Conservation (phyloP, 192 early-diverging fungal genomes). For the Neocallimastix lanati region DNA sequence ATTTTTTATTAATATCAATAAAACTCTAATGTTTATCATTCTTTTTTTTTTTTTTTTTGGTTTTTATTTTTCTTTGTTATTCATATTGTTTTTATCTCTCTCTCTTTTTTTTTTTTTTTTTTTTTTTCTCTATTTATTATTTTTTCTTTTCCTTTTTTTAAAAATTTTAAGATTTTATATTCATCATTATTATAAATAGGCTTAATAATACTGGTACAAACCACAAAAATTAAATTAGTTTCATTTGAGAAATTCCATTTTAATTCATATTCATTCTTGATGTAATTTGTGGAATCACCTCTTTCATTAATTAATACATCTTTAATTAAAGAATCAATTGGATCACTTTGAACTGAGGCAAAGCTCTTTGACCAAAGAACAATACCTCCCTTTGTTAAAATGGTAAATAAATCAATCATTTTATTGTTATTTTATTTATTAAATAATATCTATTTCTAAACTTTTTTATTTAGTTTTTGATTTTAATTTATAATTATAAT, state of each 20-base stretch:
- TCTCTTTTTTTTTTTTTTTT: too few relatives aligned
- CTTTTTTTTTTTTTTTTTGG: too few relatives aligned
- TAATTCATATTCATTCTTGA: conserved; percentile 49
- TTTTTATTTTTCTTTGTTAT: too few relatives aligned
- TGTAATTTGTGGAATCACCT: conserved; percentile 29
- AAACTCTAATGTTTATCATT: too few relatives aligned
- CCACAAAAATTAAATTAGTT: conserved; percentile 60
- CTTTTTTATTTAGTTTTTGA: too few relatives aligned
- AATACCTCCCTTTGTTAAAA: conserved; percentile 70
- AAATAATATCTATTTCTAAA: too few relatives aligned
- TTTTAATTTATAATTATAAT: too few relatives aligned
- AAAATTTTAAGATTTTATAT: too few relatives aligned
- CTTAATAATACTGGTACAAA: too few relatives aligned
- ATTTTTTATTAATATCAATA: too few relatives aligned
- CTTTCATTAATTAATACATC: conserved; percentile 62
- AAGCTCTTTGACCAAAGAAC: conserved; percentile 71
- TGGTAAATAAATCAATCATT: conserved; percentile 75
- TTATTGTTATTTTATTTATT: neutral
- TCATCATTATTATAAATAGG: too few relatives aligned
- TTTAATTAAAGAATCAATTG: conserved; percentile 55
- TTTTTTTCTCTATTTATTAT: neutral
- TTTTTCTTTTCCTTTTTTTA: conserved; percentile 3
- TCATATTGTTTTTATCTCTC: too few relatives aligned
- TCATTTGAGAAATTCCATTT: conserved; percentile 73
- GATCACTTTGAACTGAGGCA: conserved; percentile 23